Base-by-base conservation (phyloP, 176 grass and related monocot species). In the Musa troglodytarum region DNA sequence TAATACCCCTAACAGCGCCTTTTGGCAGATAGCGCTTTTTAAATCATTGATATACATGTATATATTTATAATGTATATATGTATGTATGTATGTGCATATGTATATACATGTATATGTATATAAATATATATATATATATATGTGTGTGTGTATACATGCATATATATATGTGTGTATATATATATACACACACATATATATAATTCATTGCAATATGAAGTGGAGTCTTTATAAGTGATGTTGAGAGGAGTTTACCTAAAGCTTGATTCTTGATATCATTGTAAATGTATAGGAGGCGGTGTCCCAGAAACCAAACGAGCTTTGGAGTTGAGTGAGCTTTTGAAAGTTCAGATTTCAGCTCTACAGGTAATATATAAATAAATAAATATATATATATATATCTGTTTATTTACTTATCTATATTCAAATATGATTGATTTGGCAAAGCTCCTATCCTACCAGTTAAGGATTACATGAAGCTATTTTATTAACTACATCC, bases 281-380 rank as follows among this genome's bases (percentile, higher is more conserved):
- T 81, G 75, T 63, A 14, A 63, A 62, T 74, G 2, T 16, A 80
- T 49, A 98, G 94, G 90, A 87, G 94, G 94, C 49, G 90, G 94
- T 77, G 76, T 93, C 85, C 90, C 88, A 29, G 94, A 98, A 74
- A 81, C 87, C 71, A 90, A 83, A 80, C 81, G 94, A 84, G 90
- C 94, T 21, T 54, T 79, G 65, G 86, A 89, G 34, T 87, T 97
- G 76, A 93, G 88, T 74, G 85, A 91, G 11, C 76, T 98, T 82
- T 91, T 98, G 81, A 88, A 90, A 77, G 90, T 93, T 53, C 82
- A 85, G 14, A 89, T 93, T 66, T 93, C 94, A 75, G 86, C 84
- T 75, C 26, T 80, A 63, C 94, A 98, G 90, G 94, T 98, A 85
- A 52, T 2, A 53, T 78, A 20, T 21, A 49, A 28, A 28, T 28